Conservation (phyloP, 1,284 basidiomycete species). For the Moesziomyces antarcticus region DNA sequence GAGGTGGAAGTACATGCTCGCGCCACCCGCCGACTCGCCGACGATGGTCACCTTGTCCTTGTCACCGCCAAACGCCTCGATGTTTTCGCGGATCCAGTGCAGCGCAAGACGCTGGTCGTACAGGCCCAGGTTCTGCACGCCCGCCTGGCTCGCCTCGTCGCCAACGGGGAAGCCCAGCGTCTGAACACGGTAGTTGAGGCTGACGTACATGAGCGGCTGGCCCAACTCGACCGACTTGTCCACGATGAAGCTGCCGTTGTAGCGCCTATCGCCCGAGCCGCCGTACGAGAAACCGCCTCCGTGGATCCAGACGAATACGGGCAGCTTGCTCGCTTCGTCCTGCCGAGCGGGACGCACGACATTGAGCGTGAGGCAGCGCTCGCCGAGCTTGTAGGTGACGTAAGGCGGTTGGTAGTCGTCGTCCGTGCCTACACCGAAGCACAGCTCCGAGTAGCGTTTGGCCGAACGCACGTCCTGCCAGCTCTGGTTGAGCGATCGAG, state of each 20-base stretch:
- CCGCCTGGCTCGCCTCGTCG: slow-evolving; percentile 6
- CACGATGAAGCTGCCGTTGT: slow-evolving; percentile 41
- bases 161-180: slow-evolving; percentile 20
- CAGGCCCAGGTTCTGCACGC: slow-evolving; percentile 25
- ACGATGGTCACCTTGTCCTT: slow-evolving; percentile 28
- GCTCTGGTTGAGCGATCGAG: slow-evolving; percentile 11
- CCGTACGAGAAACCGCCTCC: slow-evolving; percentile 40
- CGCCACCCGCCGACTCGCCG: slow-evolving; percentile 51
- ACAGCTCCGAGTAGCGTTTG: slow-evolving; percentile 33
- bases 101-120: slow-evolving; percentile 52
- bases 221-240: slow-evolving; percentile 30
- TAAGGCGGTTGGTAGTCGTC: slow-evolving; percentile 33
- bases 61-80: slow-evolving; percentile 50
- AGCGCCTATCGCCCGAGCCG: slow-evolving; percentile 16
- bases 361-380: slow-evolving; percentile 43
- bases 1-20: slow-evolving; percentile 29
- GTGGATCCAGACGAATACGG: slow-evolving; percentile 38
- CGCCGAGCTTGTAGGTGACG: slow-evolving; percentile 40
- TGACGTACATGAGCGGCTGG: slow-evolving; percentile 31
- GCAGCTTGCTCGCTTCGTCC: slow-evolving; percentile 10
- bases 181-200: slow-evolving; percentile 29
- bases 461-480: slow-evolving; percentile 20
- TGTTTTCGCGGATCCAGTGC: slow-evolving; percentile 49
- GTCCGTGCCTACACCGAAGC: slow-evolving; percentile 23
- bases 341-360: slow-evolving; percentile 24